A percentile compares a stretch with the other conserved stretches of the same genome.
Evolutionary conservation across 164 flowering plant genomes (phyloP).

Genomic region (Vitis cinerea): DNA sequence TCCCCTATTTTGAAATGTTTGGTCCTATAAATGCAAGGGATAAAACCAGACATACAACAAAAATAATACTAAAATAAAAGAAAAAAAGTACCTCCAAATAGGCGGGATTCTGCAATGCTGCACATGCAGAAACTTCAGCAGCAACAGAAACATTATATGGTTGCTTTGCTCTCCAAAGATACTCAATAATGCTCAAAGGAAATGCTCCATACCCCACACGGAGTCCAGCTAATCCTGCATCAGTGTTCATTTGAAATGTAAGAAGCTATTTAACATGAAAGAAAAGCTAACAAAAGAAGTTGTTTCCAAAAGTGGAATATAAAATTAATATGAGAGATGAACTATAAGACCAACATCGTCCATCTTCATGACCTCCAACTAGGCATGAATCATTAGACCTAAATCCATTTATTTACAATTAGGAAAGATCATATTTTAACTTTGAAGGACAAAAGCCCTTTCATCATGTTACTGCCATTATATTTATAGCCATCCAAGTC

Average conservation of each 20-base stretch:
- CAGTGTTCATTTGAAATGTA: background rate
- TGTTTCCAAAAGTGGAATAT: background rate
- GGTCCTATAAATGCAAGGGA: too few species aligned
- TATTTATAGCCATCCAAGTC: too few species aligned
- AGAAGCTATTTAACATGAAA: background rate
- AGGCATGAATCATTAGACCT: too few species aligned
- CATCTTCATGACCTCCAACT: background rate
- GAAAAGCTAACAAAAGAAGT: background rate
- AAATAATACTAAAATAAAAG: background rate
- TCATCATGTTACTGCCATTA: too few species aligned
- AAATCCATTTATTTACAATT: too few species aligned
- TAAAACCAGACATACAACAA: background rate
- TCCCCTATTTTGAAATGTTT: too few species aligned
- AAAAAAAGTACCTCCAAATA: conserved; percentile 74
- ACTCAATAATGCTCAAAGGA: conserved; percentile 85
- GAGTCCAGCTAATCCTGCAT: conserved; percentile 92
- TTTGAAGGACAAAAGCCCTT: too few species aligned
- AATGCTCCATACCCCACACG: conserved; percentile 99
- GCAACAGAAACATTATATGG: conserved; percentile 99
- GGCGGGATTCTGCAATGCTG: conserved; percentile 81
- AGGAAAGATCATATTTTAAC: too few species aligned
- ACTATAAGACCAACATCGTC: background rate
- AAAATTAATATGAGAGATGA: background rate
- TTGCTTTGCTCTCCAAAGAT: conserved; percentile 97
- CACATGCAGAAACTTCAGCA: conserved; percentile 96